Percentiles rank a stretch among this genome's conserved stretches.
phyloP scores from a whole-genome alignment of 768 basidiomycete species.

The Favolaschia claudopus region DNA sequence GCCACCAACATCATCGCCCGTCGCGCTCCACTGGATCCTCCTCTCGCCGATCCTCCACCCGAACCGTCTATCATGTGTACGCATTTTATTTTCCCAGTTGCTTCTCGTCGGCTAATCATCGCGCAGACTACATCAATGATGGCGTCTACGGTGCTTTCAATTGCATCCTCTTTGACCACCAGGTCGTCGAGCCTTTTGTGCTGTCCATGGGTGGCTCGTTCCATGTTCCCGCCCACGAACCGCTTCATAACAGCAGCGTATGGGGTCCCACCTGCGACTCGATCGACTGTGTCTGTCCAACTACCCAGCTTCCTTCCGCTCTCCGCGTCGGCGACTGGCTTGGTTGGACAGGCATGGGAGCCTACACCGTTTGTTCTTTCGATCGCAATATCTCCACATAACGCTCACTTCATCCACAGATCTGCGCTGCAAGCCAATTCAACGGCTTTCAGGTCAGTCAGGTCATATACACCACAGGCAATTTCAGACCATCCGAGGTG shows the following conservation, averaged over 20 bases:
- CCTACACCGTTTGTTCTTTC: conserved; percentile 98
- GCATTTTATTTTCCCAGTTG: conserved; percentile 48
- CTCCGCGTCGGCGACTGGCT: conserved; percentile 97
- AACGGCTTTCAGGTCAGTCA: conserved; percentile 88
- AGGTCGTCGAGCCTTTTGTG: conserved; percentile 85
- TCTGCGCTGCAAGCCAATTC: conserved; percentile 96
- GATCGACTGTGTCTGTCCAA: conserved; percentile 88
- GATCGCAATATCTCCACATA: no score
- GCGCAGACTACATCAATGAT: conserved; percentile 99
- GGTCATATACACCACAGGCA: conserved; percentile 56
- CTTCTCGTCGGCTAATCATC: conserved; percentile 17
- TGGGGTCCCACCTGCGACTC: conserved; percentile 99
- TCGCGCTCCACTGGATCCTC: conserved; percentile 61
- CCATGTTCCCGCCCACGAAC: conserved; percentile 50
- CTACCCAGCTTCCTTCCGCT: conserved; percentile 65
- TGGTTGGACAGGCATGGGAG: conserved; percentile 97
- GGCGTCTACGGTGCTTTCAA: conserved; percentile 98
- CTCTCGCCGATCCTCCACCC: conserved; percentile 39
- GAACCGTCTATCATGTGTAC: conserved; percentile 84
- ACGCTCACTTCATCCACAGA: no score
- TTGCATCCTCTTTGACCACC: conserved; percentile 98
- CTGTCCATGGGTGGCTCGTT: conserved; percentile 75
- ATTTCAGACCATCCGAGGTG: conserved; percentile 11
- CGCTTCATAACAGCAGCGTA: conserved; percentile 65
- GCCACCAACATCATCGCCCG: conserved; percentile 95